Base-by-base conservation (phyloP, 2,329 filamentous ascomycete genomes). In the Pseudocercospora fijiensis region DNA sequence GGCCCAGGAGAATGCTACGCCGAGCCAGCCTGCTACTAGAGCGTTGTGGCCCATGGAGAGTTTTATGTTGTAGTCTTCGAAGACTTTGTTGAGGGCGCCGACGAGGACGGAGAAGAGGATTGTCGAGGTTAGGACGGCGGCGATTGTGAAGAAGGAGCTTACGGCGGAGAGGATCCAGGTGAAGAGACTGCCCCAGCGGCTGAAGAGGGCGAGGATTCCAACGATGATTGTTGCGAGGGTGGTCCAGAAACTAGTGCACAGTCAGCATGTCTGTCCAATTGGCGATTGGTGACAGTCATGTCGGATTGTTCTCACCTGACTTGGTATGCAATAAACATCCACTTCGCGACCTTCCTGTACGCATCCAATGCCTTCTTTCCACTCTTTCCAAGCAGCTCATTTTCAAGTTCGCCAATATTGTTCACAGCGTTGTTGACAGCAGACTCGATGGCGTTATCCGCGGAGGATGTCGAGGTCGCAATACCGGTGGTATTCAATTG, bases 121-220 rank as follows among this genome's bases (percentile, higher is more conserved):
- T 0, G 92, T 96, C 7, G 91, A 84, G 63, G 94, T 87, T 28
- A 86, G 79, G 2, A 92, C 90, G 43, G 89, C 87, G 61, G 82
- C 86, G 72, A 91, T 74, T 65, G 83, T 82, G 79, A 88, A 85
- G 70, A 87, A 56, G 51, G 81, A 79, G 64, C 82, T 80, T 60
- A 82, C 79, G 52, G 84, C 80, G 22, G 90, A 87, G 65, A 95
- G 80, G 65, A 98, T 80, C 77, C 89, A 96, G 49, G 91, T 96
- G 64, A 92, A 78, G 77, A 95, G 91, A 59, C 90, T 92, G 58
- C 94, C 87, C 80, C 86, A 88, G 68, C 92, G 87, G 65, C 88
- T 92, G 85, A 89, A 96, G 77, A 90, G 89, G 67, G 92, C 89
- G 67, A 94, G 88, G 74, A 96, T 81, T 66, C 93, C 93, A 53